Evolutionary conservation across 768 basidiomycete genomes (phyloP), one percentile per base, ranked within the genome.

Genomic region (Suillus sp.): DNA sequence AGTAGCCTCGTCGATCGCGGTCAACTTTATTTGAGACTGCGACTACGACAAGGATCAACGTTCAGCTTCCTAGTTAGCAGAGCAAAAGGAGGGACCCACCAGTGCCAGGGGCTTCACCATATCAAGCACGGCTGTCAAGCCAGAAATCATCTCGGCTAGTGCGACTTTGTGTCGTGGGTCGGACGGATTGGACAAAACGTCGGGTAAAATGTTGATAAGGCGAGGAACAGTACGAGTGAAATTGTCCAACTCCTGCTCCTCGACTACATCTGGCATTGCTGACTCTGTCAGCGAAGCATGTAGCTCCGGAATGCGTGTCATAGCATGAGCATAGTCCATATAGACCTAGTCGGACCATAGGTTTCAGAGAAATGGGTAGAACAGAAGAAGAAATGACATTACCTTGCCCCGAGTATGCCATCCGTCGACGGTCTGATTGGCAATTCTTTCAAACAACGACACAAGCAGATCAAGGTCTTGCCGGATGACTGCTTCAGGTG

Each of bases 351-450:
- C 1, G 47, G 55, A 20, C 42, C 54, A 18, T n/a, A 14, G 20
- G 35, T 53, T 50, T 43, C 37, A 55, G 65, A 58, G 68, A 61
- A 62, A 65, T n/a, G 34, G 53, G 34, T 55, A 67, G 35, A 1
- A 2, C 4, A 38, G 25, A 43, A 59, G 22, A 35, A 59, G 22
- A 67, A 69, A 60, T 42, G 35, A 43, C 65, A 64, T 37, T 67
- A 91, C 94, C 84, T 95, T 90, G 59, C 96, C 96, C 40, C 91
- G 88, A 40, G 86, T 81, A 69, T 89, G 83, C 96, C 96, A 97
- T 10, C 86, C 86, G 48, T 86, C 85, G 11, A 96, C 83, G 2
- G 79, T 72, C 43, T 79, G 59, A 13, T 81, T 83, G 27, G 78
- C 79, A 67, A 99, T 87, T 10, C 81, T 81, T 57, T 77, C 79